Percentiles rank a stretch among this genome's conserved stretches.
These are phyloP conservation scores for Nemophila menziesii DNA, from an alignment of 257 asterid genomes.

Conservation along the genomic window DNA sequence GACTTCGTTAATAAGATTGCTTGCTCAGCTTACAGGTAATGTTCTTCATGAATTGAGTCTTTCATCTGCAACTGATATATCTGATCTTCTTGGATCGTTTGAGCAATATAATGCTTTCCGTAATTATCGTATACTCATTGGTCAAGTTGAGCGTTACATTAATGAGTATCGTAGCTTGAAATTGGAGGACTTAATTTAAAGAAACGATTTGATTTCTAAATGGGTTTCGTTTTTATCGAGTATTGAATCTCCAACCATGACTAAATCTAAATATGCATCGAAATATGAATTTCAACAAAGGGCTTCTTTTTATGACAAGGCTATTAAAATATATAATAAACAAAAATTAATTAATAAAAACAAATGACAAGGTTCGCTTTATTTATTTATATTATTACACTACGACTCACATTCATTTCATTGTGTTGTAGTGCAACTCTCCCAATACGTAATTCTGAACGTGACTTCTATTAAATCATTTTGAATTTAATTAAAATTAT, in stretches of 20 bases:
- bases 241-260: slow-evolving; percentile 22
- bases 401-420: slow-evolving; percentile 42
- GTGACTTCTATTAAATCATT: slow-evolving; percentile 33
- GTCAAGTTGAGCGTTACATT: slow-evolving; percentile 56
- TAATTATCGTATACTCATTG: slow-evolving; percentile 50
- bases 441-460: slow-evolving; percentile 45
- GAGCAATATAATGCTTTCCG: slow-evolving; percentile 84
- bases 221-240: slow-evolving; percentile 66
- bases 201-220: slow-evolving; percentile 34
- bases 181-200: slow-evolving; percentile 27
- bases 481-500: slow-evolving; percentile 8
- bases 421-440: slow-evolving; percentile 38
- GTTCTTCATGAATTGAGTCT: slow-evolving; percentile 76
- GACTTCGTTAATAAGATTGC: slow-evolving; percentile 66
- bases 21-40: slow-evolving; percentile 80
- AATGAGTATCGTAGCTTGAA: slow-evolving; percentile 63
- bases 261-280: slow-evolving; percentile 30
- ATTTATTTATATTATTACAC: slow-evolving; percentile 1
- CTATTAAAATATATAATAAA: slow-evolving; percentile 22
- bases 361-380: no score
- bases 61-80: slow-evolving; percentile 90
- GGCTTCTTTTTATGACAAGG: slow-evolving; percentile 38
- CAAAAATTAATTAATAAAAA: neutral
- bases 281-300: slow-evolving; percentile 66
- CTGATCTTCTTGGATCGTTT: slow-evolving; percentile 94